Evolutionary conservation across 208 protist species (phyloP).

Genomic region (Balamuthia mandrillaris): DNA sequence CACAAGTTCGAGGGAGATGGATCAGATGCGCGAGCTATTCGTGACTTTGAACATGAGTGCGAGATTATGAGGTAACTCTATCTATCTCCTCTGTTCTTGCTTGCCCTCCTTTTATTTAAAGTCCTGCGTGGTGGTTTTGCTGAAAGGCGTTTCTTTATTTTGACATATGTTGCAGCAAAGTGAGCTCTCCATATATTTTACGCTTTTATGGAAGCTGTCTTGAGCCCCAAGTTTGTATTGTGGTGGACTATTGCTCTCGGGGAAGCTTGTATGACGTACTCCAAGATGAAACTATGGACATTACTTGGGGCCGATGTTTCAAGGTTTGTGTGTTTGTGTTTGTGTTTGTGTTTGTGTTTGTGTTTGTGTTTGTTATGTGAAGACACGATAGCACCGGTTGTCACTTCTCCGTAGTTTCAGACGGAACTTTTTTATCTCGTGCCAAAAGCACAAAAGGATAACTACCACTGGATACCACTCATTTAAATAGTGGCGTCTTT

Average conservation of each 20-base stretch:
- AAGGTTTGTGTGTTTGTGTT: not conserved
- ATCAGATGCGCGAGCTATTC: not conserved
- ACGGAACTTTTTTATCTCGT: too few relatives aligned
- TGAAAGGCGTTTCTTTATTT: too few relatives aligned
- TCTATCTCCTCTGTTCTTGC: not conserved
- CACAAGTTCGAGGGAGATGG: not conserved
- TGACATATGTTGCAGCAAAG: not conserved
- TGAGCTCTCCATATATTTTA: not conserved
- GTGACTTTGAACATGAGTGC: slow-evolving; percentile 15
- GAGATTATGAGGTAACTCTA: not conserved
- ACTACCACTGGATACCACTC: too few relatives aligned
- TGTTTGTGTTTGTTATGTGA: not conserved
- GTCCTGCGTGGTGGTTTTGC: not conserved
- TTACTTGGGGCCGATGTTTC: not conserved
- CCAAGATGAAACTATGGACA: not conserved
- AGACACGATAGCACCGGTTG: too few relatives aligned
- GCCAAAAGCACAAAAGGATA: too few relatives aligned
- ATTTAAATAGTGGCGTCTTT: too few relatives aligned
- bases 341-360: not conserved
- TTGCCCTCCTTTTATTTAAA: not conserved
- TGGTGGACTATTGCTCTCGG: not conserved
- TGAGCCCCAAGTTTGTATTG: slow-evolving; percentile 6
- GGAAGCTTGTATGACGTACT: not conserved
- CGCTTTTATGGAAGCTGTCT: slow-evolving; percentile 11
- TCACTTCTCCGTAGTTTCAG: too few relatives aligned